Evolutionary conservation across 1,284 basidiomycete species (phyloP).

Genomic region (Pholiota adiposa): DNA sequence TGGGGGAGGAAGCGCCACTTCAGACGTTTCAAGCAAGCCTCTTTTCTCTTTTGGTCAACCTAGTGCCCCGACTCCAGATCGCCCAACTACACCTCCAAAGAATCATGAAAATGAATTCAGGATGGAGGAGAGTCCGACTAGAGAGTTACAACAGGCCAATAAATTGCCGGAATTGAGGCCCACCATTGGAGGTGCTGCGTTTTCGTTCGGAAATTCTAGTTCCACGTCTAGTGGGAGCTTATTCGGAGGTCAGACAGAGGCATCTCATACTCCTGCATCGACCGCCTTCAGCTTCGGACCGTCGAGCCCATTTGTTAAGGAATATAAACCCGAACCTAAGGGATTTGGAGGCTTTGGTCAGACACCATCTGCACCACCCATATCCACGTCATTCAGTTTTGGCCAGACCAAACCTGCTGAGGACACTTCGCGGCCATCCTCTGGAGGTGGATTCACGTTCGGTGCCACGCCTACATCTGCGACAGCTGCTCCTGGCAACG

Average conservation of each 20-base stretch:
- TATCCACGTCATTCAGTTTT: slow-evolving; percentile 35
- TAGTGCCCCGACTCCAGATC: slow-evolving; percentile 27
- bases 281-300: slow-evolving; percentile 44
- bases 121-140: slow-evolving; percentile 74
- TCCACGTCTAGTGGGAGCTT: slow-evolving; percentile 31
- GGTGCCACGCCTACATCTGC: slow-evolving; percentile 38
- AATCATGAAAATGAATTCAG: slow-evolving; percentile 57
- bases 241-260: slow-evolving; percentile 35
- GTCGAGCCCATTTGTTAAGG: slow-evolving; percentile 37
- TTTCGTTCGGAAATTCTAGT: slow-evolving; percentile 47
- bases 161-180: slow-evolving; percentile 39
- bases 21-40: slow-evolving; percentile 33
- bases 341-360: slow-evolving; percentile 36
- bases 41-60: slow-evolving; percentile 43
- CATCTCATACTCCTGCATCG: slow-evolving; percentile 28
- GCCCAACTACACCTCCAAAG: slow-evolving; percentile 60
- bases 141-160: slow-evolving; percentile 49
- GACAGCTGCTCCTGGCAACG: slow-evolving; percentile 35
- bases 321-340: slow-evolving; percentile 33
- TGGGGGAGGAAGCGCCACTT: slow-evolving; percentile 30
- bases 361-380: slow-evolving; percentile 22
- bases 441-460: slow-evolving; percentile 50
- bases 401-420: slow-evolving; percentile 29
- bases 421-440: slow-evolving; percentile 30
- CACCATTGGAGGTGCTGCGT: slow-evolving; percentile 38